A percentile compares a stretch with the other conserved stretches of the same genome.
phyloP scores from a whole-genome alignment of 768 basidiomycete species.

The Trametes elegans region DNA sequence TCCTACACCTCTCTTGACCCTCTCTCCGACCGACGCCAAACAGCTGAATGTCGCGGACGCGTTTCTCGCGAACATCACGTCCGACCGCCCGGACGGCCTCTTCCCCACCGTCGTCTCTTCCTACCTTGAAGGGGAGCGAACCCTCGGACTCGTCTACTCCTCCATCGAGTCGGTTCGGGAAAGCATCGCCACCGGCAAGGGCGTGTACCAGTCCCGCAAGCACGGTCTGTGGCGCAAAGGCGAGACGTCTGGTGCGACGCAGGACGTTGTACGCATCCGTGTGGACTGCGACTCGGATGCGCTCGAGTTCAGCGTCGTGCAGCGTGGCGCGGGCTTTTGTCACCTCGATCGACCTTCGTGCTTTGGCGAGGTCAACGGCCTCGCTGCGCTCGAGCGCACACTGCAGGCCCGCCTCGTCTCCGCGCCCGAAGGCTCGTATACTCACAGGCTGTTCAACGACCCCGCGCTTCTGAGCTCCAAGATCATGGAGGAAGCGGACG shows the following conservation, averaged over 20 bases:
- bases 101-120: slow-evolving; percentile 92
- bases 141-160: slow-evolving; percentile 94
- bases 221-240: slow-evolving; percentile 98
- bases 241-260: slow-evolving; percentile 92
- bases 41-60: slow-evolving; percentile 79
- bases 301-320: slow-evolving; percentile 86
- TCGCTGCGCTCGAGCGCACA: slow-evolving; percentile 78
- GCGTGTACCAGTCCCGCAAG: slow-evolving; percentile 94
- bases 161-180: slow-evolving; percentile 82
- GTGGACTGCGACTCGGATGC: slow-evolving; percentile 93
- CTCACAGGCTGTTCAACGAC: slow-evolving; percentile 81
- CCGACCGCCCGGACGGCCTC: slow-evolving; percentile 89
- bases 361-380: slow-evolving; percentile 79
- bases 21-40: slow-evolving; percentile 47
- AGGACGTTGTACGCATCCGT: slow-evolving; percentile 79
- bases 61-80: slow-evolving; percentile 77
- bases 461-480: slow-evolving; percentile 81
- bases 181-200: slow-evolving; percentile 84
- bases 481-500: slow-evolving; percentile 98
- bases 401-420: slow-evolving; percentile 66
- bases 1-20: slow-evolving; percentile 67
- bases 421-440: slow-evolving; percentile 92
- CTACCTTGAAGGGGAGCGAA: slow-evolving; percentile 57
- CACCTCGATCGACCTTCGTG: slow-evolving; percentile 87
- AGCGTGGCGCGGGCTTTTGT: slow-evolving; percentile 91